Base-by-base conservation (phyloP, 768 basidiomycete genomes). In the Tricholoma hemisulphureum region DNA sequence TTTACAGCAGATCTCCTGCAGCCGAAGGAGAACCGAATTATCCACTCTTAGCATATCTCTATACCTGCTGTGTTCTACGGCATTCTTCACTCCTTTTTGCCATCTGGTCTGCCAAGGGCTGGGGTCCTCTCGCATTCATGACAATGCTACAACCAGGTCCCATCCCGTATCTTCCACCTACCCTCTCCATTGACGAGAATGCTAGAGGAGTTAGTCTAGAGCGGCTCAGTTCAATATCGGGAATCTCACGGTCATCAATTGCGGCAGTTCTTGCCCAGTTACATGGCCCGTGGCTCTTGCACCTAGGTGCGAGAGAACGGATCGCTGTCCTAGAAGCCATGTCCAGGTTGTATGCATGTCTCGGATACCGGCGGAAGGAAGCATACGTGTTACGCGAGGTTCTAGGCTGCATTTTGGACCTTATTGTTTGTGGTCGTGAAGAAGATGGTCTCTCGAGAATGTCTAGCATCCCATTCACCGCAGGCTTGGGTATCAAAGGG, bases 321-420 rank as follows among this genome's bases (percentile, higher is more conserved):
- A 81, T 97, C 29, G 75, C 80, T 21, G 74, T 90, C 20, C 77
- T 93, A 56, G 86, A 90, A 63, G 78, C 80, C 32, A 82, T 87
- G 48, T 89, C 91, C 0, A 85, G 85, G 61, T 74, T 93, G 46
- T 95, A 89, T 70, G 81, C 87, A 10, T 88, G 85, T 61, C 70
- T 99, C 4, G 94, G 93, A 8, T 92, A 94, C 69, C 82, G 78
- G 53, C 81, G 97, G 48, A 96, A 96, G 73, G 95, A 97, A 73
- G 89, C 87, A 0, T 90, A 91, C 65, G 76, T 94, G 37, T 77
- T 95, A 23, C 81, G 96, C 10, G 95, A 98, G 67, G 81, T 97
- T 41, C 78, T 95, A 20, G 91, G 89, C 8, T 90, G 89, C 62
- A 71, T 93, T 54, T 77, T 95, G 75, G 95, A 94, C 67, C 79